phyloP scores from a whole-genome alignment of 345 rosid species.

The Excoecaria cochinchinensis region DNA sequence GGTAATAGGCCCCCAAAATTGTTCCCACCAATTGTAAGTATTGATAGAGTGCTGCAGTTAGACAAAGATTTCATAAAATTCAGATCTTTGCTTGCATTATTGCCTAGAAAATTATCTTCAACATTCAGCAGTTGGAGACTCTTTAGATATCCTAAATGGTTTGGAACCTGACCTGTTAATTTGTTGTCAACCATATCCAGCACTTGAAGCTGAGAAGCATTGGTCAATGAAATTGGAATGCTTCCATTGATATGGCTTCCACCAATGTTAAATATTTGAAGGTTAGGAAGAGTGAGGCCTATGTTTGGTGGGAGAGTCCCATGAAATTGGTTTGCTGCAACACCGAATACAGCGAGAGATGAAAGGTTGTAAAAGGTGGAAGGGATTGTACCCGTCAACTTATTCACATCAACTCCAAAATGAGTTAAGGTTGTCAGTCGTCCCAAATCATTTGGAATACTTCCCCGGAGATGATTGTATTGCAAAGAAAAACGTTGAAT shows the following conservation, averaged over 20 bases:
- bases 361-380: neutral
- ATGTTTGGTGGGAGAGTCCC: slow-evolving; percentile 5
- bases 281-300: neutral
- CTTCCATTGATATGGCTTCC: neutral
- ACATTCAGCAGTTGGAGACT: neutral
- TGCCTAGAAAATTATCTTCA: neutral
- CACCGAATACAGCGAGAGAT: neutral
- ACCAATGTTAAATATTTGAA: neutral
- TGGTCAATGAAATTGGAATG: neutral
- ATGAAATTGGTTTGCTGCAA: neutral
- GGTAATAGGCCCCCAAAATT: slow-evolving; percentile 16
- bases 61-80: slow-evolving; percentile 8
- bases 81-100: slow-evolving; percentile 13
- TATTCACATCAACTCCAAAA: neutral
- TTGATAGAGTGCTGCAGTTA: slow-evolving; percentile 8
- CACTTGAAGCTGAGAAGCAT: neutral
- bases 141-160: neutral
- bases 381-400: slow-evolving; percentile 8
- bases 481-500: neutral
- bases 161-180: neutral
- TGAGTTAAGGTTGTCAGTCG: neutral
- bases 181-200: neutral
- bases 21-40: neutral
- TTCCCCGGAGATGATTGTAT: neutral
- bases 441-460: slow-evolving; percentile 11